Conservation (phyloP, 2,329 filamentous ascomycete genomes). For the Sordariomycetes sp. region DNA sequence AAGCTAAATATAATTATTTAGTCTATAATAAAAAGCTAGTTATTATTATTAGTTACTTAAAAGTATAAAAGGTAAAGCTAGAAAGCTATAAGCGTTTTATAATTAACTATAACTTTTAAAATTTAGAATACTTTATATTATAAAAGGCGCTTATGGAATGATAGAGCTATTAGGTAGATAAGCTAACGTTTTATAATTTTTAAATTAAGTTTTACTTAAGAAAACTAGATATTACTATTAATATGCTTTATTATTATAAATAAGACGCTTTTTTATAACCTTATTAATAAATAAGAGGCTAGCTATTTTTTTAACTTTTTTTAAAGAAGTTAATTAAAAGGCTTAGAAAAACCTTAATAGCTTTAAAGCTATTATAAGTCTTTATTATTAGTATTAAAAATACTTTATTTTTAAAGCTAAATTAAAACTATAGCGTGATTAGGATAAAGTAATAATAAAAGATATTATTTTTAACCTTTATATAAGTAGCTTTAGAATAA, state of each 20-base stretch:
- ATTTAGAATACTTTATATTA: not conserved
- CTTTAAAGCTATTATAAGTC: not conserved
- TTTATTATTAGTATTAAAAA: no score
- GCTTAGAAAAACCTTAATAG: not conserved
- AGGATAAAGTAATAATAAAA: not conserved
- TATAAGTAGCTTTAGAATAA: not conserved
- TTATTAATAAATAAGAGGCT: conserved; percentile 7
- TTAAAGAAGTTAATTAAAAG: no score
- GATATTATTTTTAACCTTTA: no score
- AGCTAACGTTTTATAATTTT: not conserved
- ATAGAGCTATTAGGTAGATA: not conserved
- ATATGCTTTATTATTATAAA: not conserved
- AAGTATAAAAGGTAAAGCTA: not conserved
- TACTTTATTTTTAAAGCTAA: not conserved
- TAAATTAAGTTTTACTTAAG: not conserved
- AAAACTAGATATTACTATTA: not conserved
- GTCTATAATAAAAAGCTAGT: not conserved
- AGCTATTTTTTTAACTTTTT: not conserved
- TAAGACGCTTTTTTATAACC: not conserved
- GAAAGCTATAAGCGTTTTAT: not conserved
- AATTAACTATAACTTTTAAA: not conserved
- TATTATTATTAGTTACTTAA: not conserved
- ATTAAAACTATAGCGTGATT: no score
- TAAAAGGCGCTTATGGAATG: not conserved
- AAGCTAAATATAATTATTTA: not conserved